Base-by-base conservation (phyloP, 2,329 filamentous ascomycete species). In the Salinomyces thailandicus region DNA sequence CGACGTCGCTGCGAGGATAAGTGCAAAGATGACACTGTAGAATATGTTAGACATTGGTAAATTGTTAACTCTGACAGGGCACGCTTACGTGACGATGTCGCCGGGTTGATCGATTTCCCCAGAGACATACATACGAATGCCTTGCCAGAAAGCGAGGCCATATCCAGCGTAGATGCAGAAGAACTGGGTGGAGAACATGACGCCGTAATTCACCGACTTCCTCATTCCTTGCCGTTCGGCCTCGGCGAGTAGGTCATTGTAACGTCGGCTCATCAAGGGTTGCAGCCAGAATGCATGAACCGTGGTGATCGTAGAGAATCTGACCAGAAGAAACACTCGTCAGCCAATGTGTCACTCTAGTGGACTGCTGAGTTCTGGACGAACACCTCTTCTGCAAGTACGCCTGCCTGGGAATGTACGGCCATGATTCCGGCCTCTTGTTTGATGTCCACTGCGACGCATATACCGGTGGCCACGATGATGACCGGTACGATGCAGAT, bases 331-430 rank as follows among this genome's bases (percentile, higher is more conserved):
- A n/a, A n/a, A n/a, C n/a, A n/a, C n/a, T n/a, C n/a, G n/a, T n/a
- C n/a, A n/a, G n/a, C n/a, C n/a, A n/a, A n/a, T n/a, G n/a, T n/a
- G n/a, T n/a, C n/a, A n/a, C n/a, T n/a, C n/a, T n/a, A n/a, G n/a
- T n/a, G n/a, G n/a, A n/a, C n/a, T n/a, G n/a, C n/a, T n/a, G n/a
- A n/a, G n/a, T n/a, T n/a, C n/a, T n/a, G 68, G 5, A 60, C 61
- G 26, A 73, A 58, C 0, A 67, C 64, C 39, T 73, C 69, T 49
- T 72, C 66, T 1, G 69, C 68, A 3, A 72, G 51, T 5, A 59
- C 55, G 1, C 60, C 63, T 4, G 64, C 67, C 38, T 60, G 55
- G 5, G 63, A 63, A 39, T 63, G 65, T n/a, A 67, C 58, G 11
- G n/a, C 7, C 32, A 62, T 51, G n/a, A 63, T 50, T 31, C 51